phyloP scores from a whole-genome alignment of 148 eudicot species.

The Fallopia convolvulus region DNA sequence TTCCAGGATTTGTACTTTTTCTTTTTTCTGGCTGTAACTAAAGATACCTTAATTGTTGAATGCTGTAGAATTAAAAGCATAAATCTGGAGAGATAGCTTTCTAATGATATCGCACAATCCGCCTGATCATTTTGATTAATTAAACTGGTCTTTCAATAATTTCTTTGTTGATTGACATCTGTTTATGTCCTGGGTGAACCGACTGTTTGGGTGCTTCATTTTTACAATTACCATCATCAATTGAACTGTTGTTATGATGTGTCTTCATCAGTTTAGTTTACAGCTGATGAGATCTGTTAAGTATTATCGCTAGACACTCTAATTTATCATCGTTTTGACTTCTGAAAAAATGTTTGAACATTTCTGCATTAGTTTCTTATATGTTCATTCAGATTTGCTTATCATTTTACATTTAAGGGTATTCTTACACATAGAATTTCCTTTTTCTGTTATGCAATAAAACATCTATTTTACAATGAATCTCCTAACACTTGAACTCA shows the following conservation, averaged over 20 bases:
- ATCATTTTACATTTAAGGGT: background rate
- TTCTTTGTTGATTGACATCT: background rate
- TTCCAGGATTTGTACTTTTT: background rate
- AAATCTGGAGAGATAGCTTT: background rate
- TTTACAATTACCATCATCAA: background rate
- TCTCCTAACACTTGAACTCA: background rate
- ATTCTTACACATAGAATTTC: background rate
- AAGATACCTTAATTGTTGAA: conserved; percentile 3
- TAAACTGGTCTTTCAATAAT: background rate
- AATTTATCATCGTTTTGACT: background rate
- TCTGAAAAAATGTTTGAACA: background rate
- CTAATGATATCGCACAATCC: background rate
- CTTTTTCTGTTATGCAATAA: background rate
- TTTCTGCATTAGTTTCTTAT: background rate
- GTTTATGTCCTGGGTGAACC: background rate
- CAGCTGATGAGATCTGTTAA: background rate
- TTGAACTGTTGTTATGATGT: background rate
- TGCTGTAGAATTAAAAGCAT: background rate
- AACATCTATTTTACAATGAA: background rate
- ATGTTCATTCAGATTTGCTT: background rate
- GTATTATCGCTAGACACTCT: background rate
- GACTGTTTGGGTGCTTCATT: background rate
- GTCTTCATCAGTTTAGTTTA: background rate
- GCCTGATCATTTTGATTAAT: background rate
- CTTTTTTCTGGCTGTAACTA: background rate